These are phyloP conservation scores for Echinosophora koreensis DNA, from an alignment of 306 rosid genomes.

Conservation along the genomic window DNA sequence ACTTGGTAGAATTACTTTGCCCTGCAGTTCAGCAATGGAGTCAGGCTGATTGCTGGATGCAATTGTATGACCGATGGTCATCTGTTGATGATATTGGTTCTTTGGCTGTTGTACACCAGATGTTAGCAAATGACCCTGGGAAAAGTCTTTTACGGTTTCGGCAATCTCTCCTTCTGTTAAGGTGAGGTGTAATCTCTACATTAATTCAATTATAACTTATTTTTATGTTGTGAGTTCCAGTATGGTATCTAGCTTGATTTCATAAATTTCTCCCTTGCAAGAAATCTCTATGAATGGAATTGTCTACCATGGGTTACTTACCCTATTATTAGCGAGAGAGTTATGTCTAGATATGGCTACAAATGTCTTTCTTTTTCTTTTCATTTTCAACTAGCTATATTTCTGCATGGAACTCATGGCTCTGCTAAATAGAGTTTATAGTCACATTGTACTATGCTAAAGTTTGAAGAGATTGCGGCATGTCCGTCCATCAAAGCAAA, in stretches of 20 bases:
- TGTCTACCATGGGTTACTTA: conserved; percentile 17
- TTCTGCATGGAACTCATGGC: conserved; percentile 12
- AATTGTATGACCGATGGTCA: conserved; percentile 88
- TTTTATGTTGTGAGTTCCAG: background rate
- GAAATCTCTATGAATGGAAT: conserved; percentile 3
- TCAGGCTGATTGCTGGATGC: conserved; percentile 98
- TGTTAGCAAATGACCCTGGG: conserved; percentile 87
- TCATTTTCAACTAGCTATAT: conserved; percentile 16
- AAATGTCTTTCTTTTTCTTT: conserved; percentile 23
- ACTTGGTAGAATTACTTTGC: conserved; percentile 70
- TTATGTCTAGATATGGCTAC: conserved; percentile 15
- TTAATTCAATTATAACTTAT: background rate
- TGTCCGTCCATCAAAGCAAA: conserved; percentile 21
- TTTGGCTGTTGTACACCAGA: conserved; percentile 87
- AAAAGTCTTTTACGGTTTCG: conserved; percentile 85
- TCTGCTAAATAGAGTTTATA: conserved; percentile 22
- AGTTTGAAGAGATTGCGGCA: conserved; percentile 4
- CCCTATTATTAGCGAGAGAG: background rate
- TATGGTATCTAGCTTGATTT: conserved; percentile 17
- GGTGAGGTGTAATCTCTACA: conserved; percentile 60
- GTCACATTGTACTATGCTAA: background rate
- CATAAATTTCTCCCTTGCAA: conserved; percentile 4
- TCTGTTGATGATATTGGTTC: conserved; percentile 94
- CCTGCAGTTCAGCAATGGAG: conserved; percentile 73
- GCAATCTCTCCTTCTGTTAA: conserved; percentile 82